A percentile compares a stretch with the other conserved stretches of the same genome.
phyloP scores from a whole-genome alignment of 805 yeast species.

The Zygotorulaspora florentina region DNA sequence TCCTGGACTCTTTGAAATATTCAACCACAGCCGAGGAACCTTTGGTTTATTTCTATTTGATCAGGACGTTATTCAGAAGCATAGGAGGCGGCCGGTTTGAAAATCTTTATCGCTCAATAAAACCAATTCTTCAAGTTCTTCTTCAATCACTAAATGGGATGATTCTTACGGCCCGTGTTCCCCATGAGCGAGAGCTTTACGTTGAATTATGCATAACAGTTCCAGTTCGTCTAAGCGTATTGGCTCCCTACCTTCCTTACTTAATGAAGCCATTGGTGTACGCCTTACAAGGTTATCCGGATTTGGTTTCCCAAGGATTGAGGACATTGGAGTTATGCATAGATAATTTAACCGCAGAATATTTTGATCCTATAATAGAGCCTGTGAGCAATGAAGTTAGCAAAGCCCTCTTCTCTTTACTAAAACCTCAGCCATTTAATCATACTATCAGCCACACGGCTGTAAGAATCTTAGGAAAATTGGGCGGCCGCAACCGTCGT shows the following conservation, averaged over 20 bases:
- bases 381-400: conserved; percentile 94
- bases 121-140: conserved; percentile 83
- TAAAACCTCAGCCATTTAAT: conserved; percentile 88
- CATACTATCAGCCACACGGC: conserved; percentile 96
- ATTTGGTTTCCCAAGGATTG: conserved; percentile 88
- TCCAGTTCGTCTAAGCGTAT: conserved; percentile 88
- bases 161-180: conserved; percentile 75
- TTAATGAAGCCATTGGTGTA: conserved; percentile 87
- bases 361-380: conserved; percentile 94
- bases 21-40: conserved; percentile 90
- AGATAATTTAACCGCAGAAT: conserved; percentile 92
- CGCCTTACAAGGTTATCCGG: conserved; percentile 87
- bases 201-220: conserved; percentile 94
- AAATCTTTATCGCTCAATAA: conserved; percentile 82
- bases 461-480: conserved; percentile 84
- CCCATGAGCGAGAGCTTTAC: conserved; percentile 88
- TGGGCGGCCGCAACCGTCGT: conserved; percentile 93
- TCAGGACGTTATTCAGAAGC: conserved; percentile 85
- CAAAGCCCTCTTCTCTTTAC: conserved; percentile 86
- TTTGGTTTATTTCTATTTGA: conserved; percentile 78
- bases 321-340: conserved; percentile 94
- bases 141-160: conserved; percentile 81
- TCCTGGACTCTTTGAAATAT: conserved; percentile 69
- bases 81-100: conserved; percentile 98
- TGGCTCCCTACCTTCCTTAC: conserved; percentile 87